Evolutionary conservation across 345 rosid species (phyloP).

Genomic region (Euphorbia lathyris): DNA sequence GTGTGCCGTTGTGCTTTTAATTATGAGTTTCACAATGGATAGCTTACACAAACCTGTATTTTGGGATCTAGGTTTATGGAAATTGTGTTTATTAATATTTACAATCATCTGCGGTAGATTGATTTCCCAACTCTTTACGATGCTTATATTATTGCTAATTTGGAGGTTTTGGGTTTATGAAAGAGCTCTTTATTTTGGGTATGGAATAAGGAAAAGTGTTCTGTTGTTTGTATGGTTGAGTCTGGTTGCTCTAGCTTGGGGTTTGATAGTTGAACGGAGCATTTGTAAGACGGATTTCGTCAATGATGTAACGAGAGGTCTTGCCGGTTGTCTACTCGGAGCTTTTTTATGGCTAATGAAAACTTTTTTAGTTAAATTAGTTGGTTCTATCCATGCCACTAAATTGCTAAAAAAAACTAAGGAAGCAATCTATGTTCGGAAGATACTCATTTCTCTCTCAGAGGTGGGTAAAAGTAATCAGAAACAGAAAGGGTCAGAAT

Average conservation of each 20-base stretch:
- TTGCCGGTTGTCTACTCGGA: slow-evolving; percentile 41
- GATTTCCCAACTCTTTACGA: slow-evolving; percentile 40
- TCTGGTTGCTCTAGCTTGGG: slow-evolving; percentile 11
- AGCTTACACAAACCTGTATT: slow-evolving; percentile 22
- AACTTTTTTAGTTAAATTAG: slow-evolving; percentile 42
- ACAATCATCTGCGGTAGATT: slow-evolving; percentile 51
- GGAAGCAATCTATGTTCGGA: slow-evolving; percentile 54
- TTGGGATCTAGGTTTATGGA: slow-evolving; percentile 50
- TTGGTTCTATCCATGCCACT: slow-evolving; percentile 44
- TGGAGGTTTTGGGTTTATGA: slow-evolving; percentile 51
- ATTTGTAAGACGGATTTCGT: slow-evolving; percentile 25
- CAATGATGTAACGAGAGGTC: slow-evolving; percentile 36
- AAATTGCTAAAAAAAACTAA: slow-evolving; percentile 58
- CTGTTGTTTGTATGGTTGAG: slow-evolving; percentile 13
- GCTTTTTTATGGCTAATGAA: slow-evolving; percentile 50
- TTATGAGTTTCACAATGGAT: slow-evolving; percentile 34
- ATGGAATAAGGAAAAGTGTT: slow-evolving; percentile 50
- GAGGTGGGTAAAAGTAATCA: slow-evolving; percentile 21
- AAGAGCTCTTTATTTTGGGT: slow-evolving; percentile 58
- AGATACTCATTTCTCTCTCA: slow-evolving; percentile 36
- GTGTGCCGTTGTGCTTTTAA: slow-evolving; percentile 26
- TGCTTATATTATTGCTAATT: slow-evolving; percentile 40
- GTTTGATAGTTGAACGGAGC: slow-evolving; percentile 29
- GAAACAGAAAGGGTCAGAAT: too few species aligned
- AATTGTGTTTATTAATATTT: slow-evolving; percentile 46